Percentiles rank a stretch among this genome's conserved stretches.
These are phyloP conservation scores for Pyrus pyrifolia DNA, from an alignment of 306 rosid species.

Conservation along the genomic window DNA sequence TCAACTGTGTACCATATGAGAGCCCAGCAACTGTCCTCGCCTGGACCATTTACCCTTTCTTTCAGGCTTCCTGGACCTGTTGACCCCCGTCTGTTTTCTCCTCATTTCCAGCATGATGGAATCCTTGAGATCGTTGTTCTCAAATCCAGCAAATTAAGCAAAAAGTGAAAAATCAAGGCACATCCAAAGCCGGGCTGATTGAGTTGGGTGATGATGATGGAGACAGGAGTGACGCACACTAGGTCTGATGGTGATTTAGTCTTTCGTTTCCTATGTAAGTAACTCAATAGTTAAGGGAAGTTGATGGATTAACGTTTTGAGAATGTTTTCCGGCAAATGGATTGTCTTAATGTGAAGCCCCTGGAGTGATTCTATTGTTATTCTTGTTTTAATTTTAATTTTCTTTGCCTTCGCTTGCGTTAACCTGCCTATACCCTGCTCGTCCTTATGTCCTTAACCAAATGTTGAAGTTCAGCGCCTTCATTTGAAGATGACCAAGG, in stretches of 20 bases:
- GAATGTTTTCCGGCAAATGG: too few relatives aligned
- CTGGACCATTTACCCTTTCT: conserved; percentile 44
- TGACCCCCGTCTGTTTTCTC: conserved; percentile 46
- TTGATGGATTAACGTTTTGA: too few relatives aligned
- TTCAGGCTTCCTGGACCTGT: conserved; percentile 53
- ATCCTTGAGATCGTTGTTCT: conserved; percentile 43
- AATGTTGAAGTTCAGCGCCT: background rate
- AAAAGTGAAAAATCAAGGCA: conserved; percentile 14
- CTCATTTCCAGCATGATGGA: conserved; percentile 42
- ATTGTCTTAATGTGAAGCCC: too few relatives aligned
- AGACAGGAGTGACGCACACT: background rate
- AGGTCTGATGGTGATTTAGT: too few relatives aligned
- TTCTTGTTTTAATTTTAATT: too few relatives aligned
- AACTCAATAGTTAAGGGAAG: too few relatives aligned
- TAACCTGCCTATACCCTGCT: too few relatives aligned
- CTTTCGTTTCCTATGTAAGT: too few relatives aligned
- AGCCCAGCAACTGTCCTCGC: conserved; percentile 46
- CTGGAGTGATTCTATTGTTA: too few relatives aligned
- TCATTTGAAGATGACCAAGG: conserved; percentile 23
- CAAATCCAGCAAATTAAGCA: conserved; percentile 17
- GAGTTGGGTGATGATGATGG: conserved; percentile 10
- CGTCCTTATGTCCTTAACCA: too few relatives aligned
- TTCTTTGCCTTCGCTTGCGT: too few relatives aligned
- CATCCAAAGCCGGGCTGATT: conserved; percentile 5
- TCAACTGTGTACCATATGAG: conserved; percentile 29